phyloP scores from a whole-genome alignment of 2,329 filamentous ascomycete species.

The Penicillium sp. region DNA sequence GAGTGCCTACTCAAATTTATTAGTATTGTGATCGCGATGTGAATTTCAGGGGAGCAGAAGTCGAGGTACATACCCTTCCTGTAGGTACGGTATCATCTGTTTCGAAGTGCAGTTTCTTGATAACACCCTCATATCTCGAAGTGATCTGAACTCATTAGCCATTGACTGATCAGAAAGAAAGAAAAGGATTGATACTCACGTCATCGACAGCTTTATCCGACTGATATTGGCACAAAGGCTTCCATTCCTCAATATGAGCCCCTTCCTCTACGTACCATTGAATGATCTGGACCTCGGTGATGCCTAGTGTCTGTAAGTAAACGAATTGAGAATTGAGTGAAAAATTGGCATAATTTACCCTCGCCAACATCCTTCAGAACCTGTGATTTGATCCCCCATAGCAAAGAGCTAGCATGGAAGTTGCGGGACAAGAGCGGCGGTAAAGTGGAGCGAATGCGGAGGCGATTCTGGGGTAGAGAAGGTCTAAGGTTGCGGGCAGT shows the following conservation, averaged over 20 bases:
- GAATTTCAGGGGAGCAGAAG: neutral
- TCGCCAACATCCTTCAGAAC: conserved; percentile 46
- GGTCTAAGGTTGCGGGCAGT: conserved; percentile 30
- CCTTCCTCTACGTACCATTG: conserved; percentile 99
- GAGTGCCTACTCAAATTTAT: conserved; percentile 59
- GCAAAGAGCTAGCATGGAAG: conserved; percentile 37
- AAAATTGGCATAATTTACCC: conserved; percentile 26
- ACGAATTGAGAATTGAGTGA: neutral
- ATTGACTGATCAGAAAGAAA: neutral
- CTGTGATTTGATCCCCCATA: conserved; percentile 41
- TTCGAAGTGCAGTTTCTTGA: conserved; percentile 95
- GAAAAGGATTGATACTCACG: conserved; percentile 36
- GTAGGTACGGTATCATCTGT: conserved; percentile 95
- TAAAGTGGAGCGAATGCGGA: conserved; percentile 28
- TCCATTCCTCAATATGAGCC: conserved; percentile 95
- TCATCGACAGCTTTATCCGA: conserved; percentile 84
- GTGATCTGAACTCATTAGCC: conserved; percentile 70
- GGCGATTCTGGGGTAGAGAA: conserved; percentile 27
- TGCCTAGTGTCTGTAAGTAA: conserved; percentile 59
- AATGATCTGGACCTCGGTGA: conserved; percentile 97
- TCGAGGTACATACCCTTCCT: conserved; percentile 58
- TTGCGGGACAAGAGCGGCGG: conserved; percentile 28
- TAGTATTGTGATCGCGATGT: conserved; percentile 5
- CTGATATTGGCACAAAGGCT: conserved; percentile 95
- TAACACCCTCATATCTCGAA: conserved; percentile 88